Evolutionary conservation across 345 rosid species (phyloP).

Genomic region (Ceriops decandra): DNA sequence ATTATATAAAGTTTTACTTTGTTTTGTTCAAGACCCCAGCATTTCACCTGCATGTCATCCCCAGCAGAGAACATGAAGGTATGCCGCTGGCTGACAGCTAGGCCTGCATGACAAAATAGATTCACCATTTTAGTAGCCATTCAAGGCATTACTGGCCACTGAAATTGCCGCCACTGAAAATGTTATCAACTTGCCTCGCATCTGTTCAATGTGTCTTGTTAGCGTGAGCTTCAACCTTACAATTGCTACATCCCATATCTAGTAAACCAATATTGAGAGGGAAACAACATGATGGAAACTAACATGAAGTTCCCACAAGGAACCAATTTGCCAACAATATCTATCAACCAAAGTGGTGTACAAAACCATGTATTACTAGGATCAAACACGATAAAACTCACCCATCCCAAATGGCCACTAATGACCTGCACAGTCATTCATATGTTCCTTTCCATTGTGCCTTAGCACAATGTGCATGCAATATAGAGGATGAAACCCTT

Average conservation of each 20-base stretch:
- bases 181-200: conserved; percentile 57
- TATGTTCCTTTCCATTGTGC: too few species aligned
- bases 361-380: conserved; percentile 98
- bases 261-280: conserved; percentile 17
- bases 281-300: not conserved
- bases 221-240: conserved; percentile 88
- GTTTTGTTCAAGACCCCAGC: conserved; percentile 99
- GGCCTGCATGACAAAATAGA: conserved; percentile 48
- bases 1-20: conserved; percentile 46
- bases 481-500: too few species aligned
- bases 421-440: conserved; percentile 49
- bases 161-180: conserved; percentile 8
- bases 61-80: conserved; percentile 99
- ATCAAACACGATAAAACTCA: conserved; percentile 91
- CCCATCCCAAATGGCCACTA: conserved; percentile 99
- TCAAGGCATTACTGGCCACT: conserved; percentile 1
- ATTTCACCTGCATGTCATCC: conserved; percentile 97
- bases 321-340: not conserved
- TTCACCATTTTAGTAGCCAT: conserved; percentile 5
- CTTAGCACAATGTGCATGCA: too few species aligned
- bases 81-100: conserved; percentile 80
- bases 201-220: conserved; percentile 93
- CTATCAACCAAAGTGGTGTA: conserved; percentile 6
- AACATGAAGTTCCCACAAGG: not conserved
- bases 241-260: conserved; percentile 97